phyloP scores from a whole-genome alignment of 495 filamentous ascomycete species.

The Penicillium verhagenii region DNA sequence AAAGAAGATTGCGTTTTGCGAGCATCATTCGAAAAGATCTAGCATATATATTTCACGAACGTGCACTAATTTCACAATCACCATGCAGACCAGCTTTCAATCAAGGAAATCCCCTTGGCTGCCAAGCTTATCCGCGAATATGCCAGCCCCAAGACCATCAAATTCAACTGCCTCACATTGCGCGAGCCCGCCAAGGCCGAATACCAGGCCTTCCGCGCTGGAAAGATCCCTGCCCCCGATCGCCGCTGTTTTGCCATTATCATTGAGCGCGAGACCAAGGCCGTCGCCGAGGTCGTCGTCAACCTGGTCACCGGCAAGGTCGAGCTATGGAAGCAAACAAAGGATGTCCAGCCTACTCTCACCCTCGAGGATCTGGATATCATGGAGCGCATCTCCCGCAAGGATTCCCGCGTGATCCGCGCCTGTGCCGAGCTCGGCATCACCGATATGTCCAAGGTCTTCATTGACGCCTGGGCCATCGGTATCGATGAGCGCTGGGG shows the following conservation, averaged over 20 bases:
- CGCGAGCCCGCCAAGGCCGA: slow-evolving; percentile 78
- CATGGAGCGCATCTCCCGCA: slow-evolving; percentile 73
- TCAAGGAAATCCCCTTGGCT: slow-evolving; percentile 32
- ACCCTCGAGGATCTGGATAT: slow-evolving; percentile 84
- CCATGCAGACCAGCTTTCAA: slow-evolving; percentile 31
- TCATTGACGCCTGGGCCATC: slow-evolving; percentile 60
- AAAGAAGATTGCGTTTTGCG: too few species aligned
- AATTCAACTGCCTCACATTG: slow-evolving; percentile 82
- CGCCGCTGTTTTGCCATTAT: slow-evolving; percentile 37
- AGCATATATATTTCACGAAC: too few species aligned
- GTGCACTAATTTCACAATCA: background rate
- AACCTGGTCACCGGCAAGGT: slow-evolving; percentile 70
- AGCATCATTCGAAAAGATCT: too few species aligned
- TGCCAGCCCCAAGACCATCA: slow-evolving; percentile 42
- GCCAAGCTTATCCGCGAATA: slow-evolving; percentile 35
- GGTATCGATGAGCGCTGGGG: slow-evolving; percentile 42
- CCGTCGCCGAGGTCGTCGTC: slow-evolving; percentile 72
- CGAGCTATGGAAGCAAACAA: slow-evolving; percentile 64
- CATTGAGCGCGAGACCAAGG: slow-evolving; percentile 24
- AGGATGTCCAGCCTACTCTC: slow-evolving; percentile 80
- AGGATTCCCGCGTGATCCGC: slow-evolving; percentile 79
- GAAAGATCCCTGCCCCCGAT: slow-evolving; percentile 42
- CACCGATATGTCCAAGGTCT: slow-evolving; percentile 82
- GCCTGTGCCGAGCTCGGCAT: slow-evolving; percentile 83
- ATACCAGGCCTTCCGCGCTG: slow-evolving; percentile 69